phyloP scores from a whole-genome alignment of 2,329 filamentous ascomycete genomes.

The Ophiostoma montium region DNA sequence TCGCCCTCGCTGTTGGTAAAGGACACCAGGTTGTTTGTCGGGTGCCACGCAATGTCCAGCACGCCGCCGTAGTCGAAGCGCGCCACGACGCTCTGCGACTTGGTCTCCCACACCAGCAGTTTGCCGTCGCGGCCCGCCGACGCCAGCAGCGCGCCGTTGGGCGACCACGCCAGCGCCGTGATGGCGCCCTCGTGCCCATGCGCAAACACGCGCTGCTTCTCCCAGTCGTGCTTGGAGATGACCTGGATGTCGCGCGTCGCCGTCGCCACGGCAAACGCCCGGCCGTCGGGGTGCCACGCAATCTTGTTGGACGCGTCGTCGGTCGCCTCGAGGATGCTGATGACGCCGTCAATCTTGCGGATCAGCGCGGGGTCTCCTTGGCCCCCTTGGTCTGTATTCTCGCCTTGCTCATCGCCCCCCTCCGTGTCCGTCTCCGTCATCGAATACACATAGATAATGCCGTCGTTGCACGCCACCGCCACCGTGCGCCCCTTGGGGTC shows the following conservation, averaged over 20 bases:
- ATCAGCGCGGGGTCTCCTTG: conserved; percentile 60
- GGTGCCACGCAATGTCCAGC: conserved; percentile 81
- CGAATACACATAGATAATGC: conserved; percentile 81
- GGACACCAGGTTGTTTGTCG: conserved; percentile 71
- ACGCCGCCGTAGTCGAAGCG: conserved; percentile 72
- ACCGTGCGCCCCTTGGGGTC: conserved; percentile 65
- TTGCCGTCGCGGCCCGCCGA: conserved; percentile 54
- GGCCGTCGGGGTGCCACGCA: conserved; percentile 88
- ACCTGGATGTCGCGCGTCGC: conserved; percentile 72
- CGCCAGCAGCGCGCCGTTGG: conserved; percentile 79
- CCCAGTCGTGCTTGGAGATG: conserved; percentile 81
- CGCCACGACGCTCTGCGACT: conserved; percentile 67
- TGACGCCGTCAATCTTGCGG: conserved; percentile 72
- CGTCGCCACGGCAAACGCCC: conserved; percentile 77
- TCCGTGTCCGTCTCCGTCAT: conserved; percentile 58
- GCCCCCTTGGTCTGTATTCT: not conserved
- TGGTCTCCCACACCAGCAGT: conserved; percentile 76
- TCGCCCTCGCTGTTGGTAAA: conserved; percentile 91
- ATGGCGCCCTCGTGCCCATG: conserved; percentile 73
- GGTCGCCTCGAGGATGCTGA: conserved; percentile 63
- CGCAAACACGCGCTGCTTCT: conserved; percentile 65
- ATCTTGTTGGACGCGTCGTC: conserved; percentile 60
- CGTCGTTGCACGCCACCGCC: conserved; percentile 76
- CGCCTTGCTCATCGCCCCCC: conserved; percentile 5
- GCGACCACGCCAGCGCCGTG: conserved; percentile 82